Conservation (phyloP, 2,329 filamentous ascomycete species). For the Trichoderma oligosporum region DNA sequence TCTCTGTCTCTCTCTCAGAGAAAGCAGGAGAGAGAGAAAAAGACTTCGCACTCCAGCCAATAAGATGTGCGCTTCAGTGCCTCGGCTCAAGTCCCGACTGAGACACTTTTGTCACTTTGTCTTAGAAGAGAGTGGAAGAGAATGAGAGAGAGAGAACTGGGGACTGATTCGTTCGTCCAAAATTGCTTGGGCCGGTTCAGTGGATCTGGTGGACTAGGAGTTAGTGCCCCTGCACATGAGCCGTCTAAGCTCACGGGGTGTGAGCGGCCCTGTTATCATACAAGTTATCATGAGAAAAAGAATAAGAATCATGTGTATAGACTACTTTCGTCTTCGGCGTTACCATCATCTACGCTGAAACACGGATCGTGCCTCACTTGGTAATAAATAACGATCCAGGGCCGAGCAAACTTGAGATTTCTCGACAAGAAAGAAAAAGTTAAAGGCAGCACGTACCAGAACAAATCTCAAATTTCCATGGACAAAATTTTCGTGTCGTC, state of each 20-base stretch:
- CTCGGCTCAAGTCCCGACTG: background rate
- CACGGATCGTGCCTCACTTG: too few species aligned
- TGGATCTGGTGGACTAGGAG: conserved; percentile 12
- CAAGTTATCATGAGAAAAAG: too few species aligned
- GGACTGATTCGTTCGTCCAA: background rate
- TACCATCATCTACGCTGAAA: too few species aligned
- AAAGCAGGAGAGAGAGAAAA: background rate
- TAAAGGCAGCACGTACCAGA: background rate
- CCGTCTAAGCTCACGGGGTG: background rate
- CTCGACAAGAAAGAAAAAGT: background rate
- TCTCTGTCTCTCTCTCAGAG: background rate
- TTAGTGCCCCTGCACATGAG: conserved; percentile 5
- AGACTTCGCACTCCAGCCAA: background rate
- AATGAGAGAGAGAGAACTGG: background rate
- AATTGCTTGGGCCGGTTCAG: background rate
- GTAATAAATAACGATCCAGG: too few species aligned
- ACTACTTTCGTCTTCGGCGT: too few species aligned
- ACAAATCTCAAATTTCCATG: background rate
- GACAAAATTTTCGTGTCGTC: background rate
- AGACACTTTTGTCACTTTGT: background rate
- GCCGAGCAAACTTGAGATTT: background rate
- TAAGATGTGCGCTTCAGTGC: background rate
- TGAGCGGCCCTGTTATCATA: too few species aligned
- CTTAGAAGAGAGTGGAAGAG: background rate
- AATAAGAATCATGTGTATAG: background rate